Evolutionary conservation across 1,284 basidiomycete genomes (phyloP), one percentile per base, ranked within the genome.

Genomic region (Nidula niveotomentosa): DNA sequence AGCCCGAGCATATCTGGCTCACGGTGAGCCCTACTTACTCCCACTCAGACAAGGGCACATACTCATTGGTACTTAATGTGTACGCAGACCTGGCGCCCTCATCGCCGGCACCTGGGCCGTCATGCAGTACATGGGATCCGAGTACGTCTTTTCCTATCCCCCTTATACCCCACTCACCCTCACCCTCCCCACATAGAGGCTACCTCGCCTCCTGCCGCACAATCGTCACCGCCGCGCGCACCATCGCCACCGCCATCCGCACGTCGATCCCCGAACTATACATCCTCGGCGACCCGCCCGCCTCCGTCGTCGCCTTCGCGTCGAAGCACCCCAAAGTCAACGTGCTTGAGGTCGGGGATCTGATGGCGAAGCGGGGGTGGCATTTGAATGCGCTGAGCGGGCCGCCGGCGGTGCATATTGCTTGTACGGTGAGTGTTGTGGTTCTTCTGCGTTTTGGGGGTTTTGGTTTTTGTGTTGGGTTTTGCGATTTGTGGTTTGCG

Each of bases 31-130:
- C 33, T 30, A 30, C 30, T 30, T 30, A 6, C 30, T 30, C 30
- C 30, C 30, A 30, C 4, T 30, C 6, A 30, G 30, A 30, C 30
- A 30, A 30, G 30, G 30, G 30, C 5, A 30, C 30, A 30, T 30
- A 30, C 30, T 30, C 30, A 30, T 5, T 30, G 5, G 5, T 6
- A 30, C 5, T 4, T 30, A 30, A 30, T 5, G 30, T 30, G 30
- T 30, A 65, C 57, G 53, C 52, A 91, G 96, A 46, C 94, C 96
- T 0, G 96, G 96, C 8, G 88, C 94, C 0, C 75, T 98, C 55
- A 91, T 99, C 57, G 96, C 96, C 9, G 96, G 94, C 45, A 90
- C 94, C 13, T 99, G 96, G 95, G 94, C 96, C 3, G 94, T 94
- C 1, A 88, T 98, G 87, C 91, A 96, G 66, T 86, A 92, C 68